phyloP scores from a whole-genome alignment of 1,139 yeast species.

The Scheffersomyces cryptocercus region DNA sequence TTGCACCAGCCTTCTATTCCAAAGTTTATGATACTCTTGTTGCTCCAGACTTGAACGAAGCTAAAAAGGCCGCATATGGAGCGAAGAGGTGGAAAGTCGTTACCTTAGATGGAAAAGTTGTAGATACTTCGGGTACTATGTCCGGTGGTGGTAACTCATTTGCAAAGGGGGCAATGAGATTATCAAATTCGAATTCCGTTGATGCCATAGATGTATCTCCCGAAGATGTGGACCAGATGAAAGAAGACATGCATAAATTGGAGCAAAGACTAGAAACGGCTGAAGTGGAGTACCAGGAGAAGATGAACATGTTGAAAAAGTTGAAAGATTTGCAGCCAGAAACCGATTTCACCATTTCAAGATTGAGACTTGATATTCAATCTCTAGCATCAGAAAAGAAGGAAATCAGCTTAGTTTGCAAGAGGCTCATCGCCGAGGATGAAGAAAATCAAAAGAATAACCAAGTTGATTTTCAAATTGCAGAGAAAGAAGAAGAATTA shows the following conservation, averaged over 20 bases:
- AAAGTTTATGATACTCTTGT: conserved; percentile 86
- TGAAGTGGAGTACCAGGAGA: conserved; percentile 54
- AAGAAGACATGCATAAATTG: conserved; percentile 50
- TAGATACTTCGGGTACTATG: conserved; percentile 96
- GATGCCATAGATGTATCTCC: conserved; percentile 40
- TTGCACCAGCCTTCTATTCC: conserved; percentile 86
- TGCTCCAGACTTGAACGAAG: conserved; percentile 75
- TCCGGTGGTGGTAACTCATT: conserved; percentile 89
- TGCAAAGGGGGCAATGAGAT: conserved; percentile 65
- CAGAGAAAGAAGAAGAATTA: conserved; percentile 38
- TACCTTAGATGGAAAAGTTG: conserved; percentile 87
- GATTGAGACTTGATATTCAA: conserved; percentile 64
- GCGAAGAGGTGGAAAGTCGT: conserved; percentile 81
- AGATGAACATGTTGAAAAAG: conserved; percentile 58
- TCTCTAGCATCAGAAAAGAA: conserved; percentile 51
- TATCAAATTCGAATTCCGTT: conserved; percentile 23
- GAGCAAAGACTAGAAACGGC: conserved; percentile 60
- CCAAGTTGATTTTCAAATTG: conserved; percentile 36
- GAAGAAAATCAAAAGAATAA: conserved; percentile 26
- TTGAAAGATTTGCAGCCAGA: conserved; percentile 70
- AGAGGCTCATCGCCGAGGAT: conserved; percentile 38
- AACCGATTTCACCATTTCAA: conserved; percentile 63
- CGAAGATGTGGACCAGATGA: conserved; percentile 60
- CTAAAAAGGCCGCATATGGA: conserved; percentile 88
- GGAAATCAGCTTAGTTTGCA: conserved; percentile 40